Conservation (phyloP, 2,329 filamentous ascomycete species). For the Geosmithia morbida region DNA sequence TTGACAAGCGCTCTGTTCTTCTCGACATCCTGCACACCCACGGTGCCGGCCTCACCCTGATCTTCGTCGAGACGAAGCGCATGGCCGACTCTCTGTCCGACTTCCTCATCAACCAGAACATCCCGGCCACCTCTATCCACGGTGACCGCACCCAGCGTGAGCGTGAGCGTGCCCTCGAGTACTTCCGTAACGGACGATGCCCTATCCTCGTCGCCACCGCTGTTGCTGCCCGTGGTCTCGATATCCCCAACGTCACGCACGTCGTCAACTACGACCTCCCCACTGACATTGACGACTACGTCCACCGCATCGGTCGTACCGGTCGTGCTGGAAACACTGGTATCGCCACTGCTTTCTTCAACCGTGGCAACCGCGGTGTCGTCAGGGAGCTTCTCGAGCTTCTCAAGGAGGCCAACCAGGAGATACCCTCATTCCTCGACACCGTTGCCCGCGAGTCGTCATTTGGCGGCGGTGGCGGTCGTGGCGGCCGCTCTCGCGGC, state of each 20-base stretch:
- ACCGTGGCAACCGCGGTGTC: slow-evolving; percentile 96
- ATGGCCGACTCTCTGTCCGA: slow-evolving; percentile 98
- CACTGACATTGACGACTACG: slow-evolving; percentile 96
- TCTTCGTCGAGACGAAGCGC: slow-evolving; percentile 99
- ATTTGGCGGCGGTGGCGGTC: slow-evolving; percentile 58
- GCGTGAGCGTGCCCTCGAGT: slow-evolving; percentile 93
- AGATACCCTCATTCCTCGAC: slow-evolving; percentile 87
- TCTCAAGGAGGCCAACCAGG: slow-evolving; percentile 96
- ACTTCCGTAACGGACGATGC: slow-evolving; percentile 92
- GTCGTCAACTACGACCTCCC: slow-evolving; percentile 99
- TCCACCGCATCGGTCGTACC: slow-evolving; percentile 98
- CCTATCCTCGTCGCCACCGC: slow-evolving; percentile 95
- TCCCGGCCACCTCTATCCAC: slow-evolving; percentile 96
- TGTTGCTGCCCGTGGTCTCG: slow-evolving; percentile 78
- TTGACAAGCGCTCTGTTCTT: slow-evolving; percentile 94
- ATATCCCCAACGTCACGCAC: slow-evolving; percentile 94
- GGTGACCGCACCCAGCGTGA: slow-evolving; percentile 97
- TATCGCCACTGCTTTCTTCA: slow-evolving; percentile 98
- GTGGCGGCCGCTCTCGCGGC: slow-evolving; percentile 36
- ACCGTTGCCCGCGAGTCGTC: slow-evolving; percentile 91
- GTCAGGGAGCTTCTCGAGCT: slow-evolving; percentile 95
- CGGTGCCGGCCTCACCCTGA: slow-evolving; percentile 75
- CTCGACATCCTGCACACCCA: slow-evolving; percentile 96
- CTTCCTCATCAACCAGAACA: slow-evolving; percentile 96
- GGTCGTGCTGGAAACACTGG: slow-evolving; percentile 98